A percentile compares a stretch with the other conserved stretches of the same genome.
phyloP scores from a whole-genome alignment of 2,329 filamentous ascomycete species.

The Alternaria triticina region DNA sequence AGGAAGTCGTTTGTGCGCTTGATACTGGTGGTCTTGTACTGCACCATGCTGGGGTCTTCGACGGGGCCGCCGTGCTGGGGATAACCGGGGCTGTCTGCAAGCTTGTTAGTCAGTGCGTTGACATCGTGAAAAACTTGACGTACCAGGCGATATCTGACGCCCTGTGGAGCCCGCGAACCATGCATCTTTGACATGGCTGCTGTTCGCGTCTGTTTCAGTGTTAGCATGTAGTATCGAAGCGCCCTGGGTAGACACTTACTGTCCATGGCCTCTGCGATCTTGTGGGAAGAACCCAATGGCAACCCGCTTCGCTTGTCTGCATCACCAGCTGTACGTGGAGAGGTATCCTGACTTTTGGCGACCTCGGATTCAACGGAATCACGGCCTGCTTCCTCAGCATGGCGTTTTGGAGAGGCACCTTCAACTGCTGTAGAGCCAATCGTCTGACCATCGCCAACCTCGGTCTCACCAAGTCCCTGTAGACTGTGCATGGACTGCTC shows the following conservation, averaged over 20 bases:
- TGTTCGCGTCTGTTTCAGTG: background rate
- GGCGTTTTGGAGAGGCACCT: background rate
- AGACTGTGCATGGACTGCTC: conserved; percentile 1
- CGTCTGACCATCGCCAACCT: background rate
- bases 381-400: background rate
- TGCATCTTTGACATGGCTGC: background rate
- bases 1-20: background rate
- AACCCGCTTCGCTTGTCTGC: background rate
- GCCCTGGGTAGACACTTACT: background rate
- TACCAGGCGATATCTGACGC: background rate
- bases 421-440: background rate
- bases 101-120: background rate
- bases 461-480: background rate
- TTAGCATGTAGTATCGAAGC: background rate
- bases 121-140: background rate
- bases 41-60: background rate
- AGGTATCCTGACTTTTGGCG: background rate
- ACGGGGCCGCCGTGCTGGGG: background rate
- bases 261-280: background rate
- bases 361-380: background rate
- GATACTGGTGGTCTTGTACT: background rate
- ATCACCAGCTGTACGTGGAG: background rate
- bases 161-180: background rate
- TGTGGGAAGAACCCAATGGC: background rate
- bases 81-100: background rate